Base-by-base conservation (phyloP, 2,329 filamentous ascomycete species). In the Golovinomyces cichoracearum region DNA sequence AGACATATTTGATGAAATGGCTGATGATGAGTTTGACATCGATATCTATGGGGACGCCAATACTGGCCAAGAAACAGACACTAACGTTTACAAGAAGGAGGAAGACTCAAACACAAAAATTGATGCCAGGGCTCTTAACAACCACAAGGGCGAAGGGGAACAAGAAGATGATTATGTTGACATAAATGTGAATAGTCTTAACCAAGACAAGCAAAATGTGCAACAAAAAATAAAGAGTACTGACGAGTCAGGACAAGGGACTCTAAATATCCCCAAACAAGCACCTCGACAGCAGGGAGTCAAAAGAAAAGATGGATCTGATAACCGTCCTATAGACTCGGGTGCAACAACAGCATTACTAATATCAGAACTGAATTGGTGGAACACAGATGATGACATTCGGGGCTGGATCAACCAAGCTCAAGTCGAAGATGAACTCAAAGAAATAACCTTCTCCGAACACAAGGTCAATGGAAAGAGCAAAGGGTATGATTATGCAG, bases 381-480 rank as follows among this genome's bases (percentile, higher is more conserved):
- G 88, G 88, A 86, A 78, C 26, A 93, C 82, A 2, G 90, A 98
- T 60, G 90, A 98, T 59, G 85, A 95, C 57, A 75, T 98, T 50
- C 80, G 90, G 48, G 82, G 80, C 47, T 94, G 85, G 83, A 71
- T 81, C 22, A 76, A 77, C 54, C 72, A 82, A 54, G 83, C 80
- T n/a, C 74, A 73, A 1, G 83, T 76, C 56, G 90, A 95, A 62
- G 72, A 78, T 42, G 83, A 93, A 58, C 66, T 95, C 17, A 85
- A 83, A 58, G 90, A 95, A 52, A 76, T 98, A 47, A 93, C 86
- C 0, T 98, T 95, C 63, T 94, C 84, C 58, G 90, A 98, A 63
- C 90, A 95, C 65, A 98, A 98, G 62, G 86, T 95, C 45, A 98
- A 98, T 56, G 90, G 90, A 56, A 98, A 98, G 67, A 93, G 84